Evolutionary conservation across 352 stramenopile genomes (phyloP).

Genomic region (Phytophthora vignae): DNA sequence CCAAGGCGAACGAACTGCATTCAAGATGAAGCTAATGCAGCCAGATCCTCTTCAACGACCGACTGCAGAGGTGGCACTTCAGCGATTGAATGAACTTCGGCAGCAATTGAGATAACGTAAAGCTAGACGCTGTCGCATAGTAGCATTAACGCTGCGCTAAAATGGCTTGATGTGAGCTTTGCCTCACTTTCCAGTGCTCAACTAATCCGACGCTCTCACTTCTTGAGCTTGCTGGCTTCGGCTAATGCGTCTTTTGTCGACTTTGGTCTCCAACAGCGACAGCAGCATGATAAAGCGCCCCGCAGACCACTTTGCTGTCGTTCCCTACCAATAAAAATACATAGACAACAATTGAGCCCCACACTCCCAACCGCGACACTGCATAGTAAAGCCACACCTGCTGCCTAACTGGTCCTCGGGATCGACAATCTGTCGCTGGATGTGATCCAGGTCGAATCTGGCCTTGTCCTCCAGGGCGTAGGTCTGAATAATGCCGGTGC

Average conservation of each 20-base stretch:
- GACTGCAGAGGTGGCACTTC: no score
- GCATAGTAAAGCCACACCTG: neutral
- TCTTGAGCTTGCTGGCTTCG: no score
- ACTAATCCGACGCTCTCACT: no score
- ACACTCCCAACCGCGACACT: neutral
- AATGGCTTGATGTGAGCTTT: no score
- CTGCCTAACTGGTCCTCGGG: conserved; percentile 5
- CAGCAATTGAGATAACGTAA: no score
- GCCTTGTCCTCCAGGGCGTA: conserved; percentile 17
- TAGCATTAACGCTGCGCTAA: no score
- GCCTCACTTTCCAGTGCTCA: no score
- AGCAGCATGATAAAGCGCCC: neutral
- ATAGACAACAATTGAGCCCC: neutral
- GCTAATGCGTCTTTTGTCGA: neutral
- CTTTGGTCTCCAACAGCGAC: neutral
- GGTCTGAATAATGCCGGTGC: conserved; percentile 5
- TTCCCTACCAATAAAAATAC: neutral
- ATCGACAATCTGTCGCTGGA: conserved; percentile 15
- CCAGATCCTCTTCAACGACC: no score
- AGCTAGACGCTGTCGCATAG: no score
- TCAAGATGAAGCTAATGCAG: no score
- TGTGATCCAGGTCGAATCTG: conserved; percentile 10
- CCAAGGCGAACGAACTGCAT: no score
- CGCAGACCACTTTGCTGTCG: neutral
- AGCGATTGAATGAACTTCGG: no score